phyloP scores from a whole-genome alignment of 2,329 filamentous ascomycete species.

The Claviceps arundinis region DNA sequence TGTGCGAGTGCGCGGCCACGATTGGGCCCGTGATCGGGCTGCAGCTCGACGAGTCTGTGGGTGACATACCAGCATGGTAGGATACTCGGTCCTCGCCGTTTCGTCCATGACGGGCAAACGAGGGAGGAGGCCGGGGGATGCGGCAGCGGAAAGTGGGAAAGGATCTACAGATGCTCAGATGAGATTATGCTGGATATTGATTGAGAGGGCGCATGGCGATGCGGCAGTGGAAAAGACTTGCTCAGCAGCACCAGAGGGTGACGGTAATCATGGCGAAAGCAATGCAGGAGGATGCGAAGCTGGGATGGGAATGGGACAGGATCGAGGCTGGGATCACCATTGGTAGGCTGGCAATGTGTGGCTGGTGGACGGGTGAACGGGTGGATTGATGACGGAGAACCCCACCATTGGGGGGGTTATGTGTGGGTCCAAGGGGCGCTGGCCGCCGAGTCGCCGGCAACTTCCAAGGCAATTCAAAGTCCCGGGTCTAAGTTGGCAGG shows the following conservation, averaged over 20 bases:
- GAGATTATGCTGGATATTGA: slow-evolving; percentile 8
- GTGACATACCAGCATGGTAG: slow-evolving; percentile 73
- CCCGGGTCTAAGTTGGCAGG: not conserved
- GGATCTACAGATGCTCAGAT: slow-evolving; percentile 17
- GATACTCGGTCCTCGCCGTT: slow-evolving; percentile 79
- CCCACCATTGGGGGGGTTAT: not conserved
- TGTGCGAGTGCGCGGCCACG: not conserved
- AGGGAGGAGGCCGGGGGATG: not conserved
- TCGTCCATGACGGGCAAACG: slow-evolving; percentile 49
- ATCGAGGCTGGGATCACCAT: not conserved
- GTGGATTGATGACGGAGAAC: not conserved
- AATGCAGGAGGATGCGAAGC: slow-evolving; percentile 1
- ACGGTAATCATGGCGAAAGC: not conserved
- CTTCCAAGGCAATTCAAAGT: not conserved
- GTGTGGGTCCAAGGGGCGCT: not conserved
- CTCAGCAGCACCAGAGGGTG: slow-evolving; percentile 6
- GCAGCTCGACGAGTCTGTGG: slow-evolving; percentile 4
- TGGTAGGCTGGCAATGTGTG: not conserved
- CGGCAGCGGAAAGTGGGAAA: not conserved
- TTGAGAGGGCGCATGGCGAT: slow-evolving; percentile 11
- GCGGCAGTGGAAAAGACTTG: slow-evolving; percentile 3
- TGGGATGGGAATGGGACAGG: not conserved
- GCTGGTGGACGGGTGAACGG: not conserved
- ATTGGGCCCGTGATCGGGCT: not conserved
- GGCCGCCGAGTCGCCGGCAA: not conserved